Evolutionary conservation across 192 early-diverging fungal species (phyloP).

Genomic region (Umbelopsis sp.): DNA sequence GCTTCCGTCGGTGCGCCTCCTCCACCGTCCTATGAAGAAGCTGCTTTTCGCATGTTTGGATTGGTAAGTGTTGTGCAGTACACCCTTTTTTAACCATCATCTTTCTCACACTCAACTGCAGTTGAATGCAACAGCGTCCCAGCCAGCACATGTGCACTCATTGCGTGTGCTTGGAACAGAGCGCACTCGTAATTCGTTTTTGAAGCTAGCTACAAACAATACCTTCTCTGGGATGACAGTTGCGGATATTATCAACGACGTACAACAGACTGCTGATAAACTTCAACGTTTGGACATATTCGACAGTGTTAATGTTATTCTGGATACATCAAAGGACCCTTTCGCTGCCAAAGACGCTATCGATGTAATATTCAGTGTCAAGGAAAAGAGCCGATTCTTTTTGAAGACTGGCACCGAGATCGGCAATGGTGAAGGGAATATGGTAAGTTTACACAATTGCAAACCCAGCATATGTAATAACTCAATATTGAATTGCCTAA

Average conservation of each 20-base stretch:
- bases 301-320: slow-evolving; percentile 59
- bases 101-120: not conserved
- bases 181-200: slow-evolving; percentile 48
- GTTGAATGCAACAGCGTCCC: slow-evolving; percentile 22
- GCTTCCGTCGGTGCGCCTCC: not conserved
- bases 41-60: slow-evolving; percentile 1
- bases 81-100: not conserved
- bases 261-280: slow-evolving; percentile 55
- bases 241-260: slow-evolving; percentile 62
- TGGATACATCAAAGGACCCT: slow-evolving; percentile 60
- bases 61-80: not conserved
- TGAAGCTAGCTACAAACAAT: slow-evolving; percentile 41
- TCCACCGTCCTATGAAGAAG: slow-evolving; percentile 5
- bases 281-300: slow-evolving; percentile 72
- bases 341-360: slow-evolving; percentile 50
- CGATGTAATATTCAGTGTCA: slow-evolving; percentile 73
- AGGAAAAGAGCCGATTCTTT: slow-evolving; percentile 72
- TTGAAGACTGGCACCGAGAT: slow-evolving; percentile 89
- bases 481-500: not conserved
- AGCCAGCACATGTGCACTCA: slow-evolving; percentile 31
- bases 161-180: slow-evolving; percentile 26
- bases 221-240: slow-evolving; percentile 51
- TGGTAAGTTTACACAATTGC: slow-evolving; percentile 50
- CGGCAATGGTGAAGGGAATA: slow-evolving; percentile 84
- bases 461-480: not conserved